Evolutionary conservation across 129 eudicot species (phyloP), one percentile per base, ranked within the genome.

Genomic region (Dittrichia graveolens): DNA sequence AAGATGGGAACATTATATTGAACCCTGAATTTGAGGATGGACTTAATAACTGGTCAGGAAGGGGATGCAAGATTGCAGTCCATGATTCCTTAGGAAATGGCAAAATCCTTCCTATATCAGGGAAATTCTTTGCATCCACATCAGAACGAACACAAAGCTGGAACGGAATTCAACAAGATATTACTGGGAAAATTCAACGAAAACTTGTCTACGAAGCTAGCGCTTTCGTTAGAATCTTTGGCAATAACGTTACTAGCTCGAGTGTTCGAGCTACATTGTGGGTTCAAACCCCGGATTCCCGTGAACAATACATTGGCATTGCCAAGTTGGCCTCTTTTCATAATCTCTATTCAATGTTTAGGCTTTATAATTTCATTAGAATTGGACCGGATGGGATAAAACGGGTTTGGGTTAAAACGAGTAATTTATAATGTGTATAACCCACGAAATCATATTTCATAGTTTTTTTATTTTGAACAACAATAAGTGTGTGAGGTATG

Each of bases 131-230:
- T 77, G 96, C 86, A 71, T 79, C 91, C 13, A 77, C 96, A 71
- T 82, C 80, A 41, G 88, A 76, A 53, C 95, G 96, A 7, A 90
- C 95, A 13, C 95, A 87, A 80, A 79, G 49, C 64, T 93, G 96
- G 96, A 90, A 93, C 59, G 96, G 98, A 44, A 93, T 93, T 85
- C 95, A 93, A 73, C 98, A 93, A 84, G 98, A 89, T 52, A 93
- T 93, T 45, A 87, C 84, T n/a, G 88, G 83, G 49, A 87, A 85
- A 74, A 85, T 89, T 35, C 78, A 85, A 65, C 62, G 92, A 71
- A 93, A 90, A 83, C 87, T 80, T 71, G 96, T 84, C 40, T 90
- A 90, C 50, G 84, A 84, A 74, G 66, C 88, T 43, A 71, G 71
- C 65, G 95, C 95, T 18, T 54, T 72, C 1, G 91, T 93, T 58